Evolutionary conservation across 2,329 filamentous ascomycete genomes (phyloP), one percentile per base, ranked within the genome.

Genomic region (Trichoderma sp.): DNA sequence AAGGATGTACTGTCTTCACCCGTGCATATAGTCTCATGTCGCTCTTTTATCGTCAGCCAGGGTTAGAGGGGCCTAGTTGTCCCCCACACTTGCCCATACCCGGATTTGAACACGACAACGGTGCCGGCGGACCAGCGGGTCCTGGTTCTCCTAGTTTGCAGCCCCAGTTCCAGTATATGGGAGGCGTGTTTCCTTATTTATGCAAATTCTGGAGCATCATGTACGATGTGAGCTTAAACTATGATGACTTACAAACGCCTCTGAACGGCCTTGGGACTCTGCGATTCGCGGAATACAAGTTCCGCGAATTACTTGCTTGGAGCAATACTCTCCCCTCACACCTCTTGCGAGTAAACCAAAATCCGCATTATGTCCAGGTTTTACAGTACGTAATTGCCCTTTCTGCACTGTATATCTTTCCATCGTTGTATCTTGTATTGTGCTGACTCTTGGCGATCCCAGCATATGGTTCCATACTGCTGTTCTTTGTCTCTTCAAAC

Each of bases 381-480:
- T 78, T 83, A 15, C 79, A 83, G 81, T 84, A 75, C 32, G 81
- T 24, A 47, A 6, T n/a, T 11, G 30, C 5, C 1, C 8, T 60
- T 43, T 2, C 24, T 26, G 21, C 5, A 8, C n/a, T n/a, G n/a
- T n/a, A n/a, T n/a, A n/a, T n/a, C n/a, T n/a, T n/a, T n/a, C n/a
- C n/a, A n/a, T n/a, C n/a, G n/a, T n/a, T n/a, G 24, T 4, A 34
- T 28, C 4, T n/a, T 56, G 14, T 15, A 6, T 21, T 15, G 9
- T 24, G 12, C 34, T 72, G 73, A 43, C 26, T 30, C 6, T 8
- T 36, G 12, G 63, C 28, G 9, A 28, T 15, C 3, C 14, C 53
- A 84, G 82, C 66, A 80, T 83, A n/a, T 83, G 81, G 81, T 74
- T 83, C 6, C 82, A 84, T 51, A 77, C 78, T 9, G 79, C 77